Evolutionary conservation across 805 yeast species (phyloP), one percentile per base, ranked within the genome.

Genomic region (Ogataea degrootiae): DNA sequence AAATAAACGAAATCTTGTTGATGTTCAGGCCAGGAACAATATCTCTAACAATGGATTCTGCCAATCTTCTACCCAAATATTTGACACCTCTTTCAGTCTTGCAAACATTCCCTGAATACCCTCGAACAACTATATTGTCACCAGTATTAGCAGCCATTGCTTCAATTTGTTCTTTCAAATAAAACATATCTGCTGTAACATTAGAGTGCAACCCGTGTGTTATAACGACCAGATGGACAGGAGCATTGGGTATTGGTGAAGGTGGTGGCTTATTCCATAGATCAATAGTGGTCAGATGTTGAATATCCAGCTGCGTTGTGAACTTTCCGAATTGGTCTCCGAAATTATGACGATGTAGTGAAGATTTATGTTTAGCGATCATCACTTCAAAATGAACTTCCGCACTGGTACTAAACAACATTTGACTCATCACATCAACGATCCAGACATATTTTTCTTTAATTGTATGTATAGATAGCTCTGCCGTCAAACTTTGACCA

Each of bases 201-300:
- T 91, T 94, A 1, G 97, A 87, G 59, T 89, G 96, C 23, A 94
- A 75, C 0, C 99, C 99, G 64, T 94, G 99, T 0, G 97, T 89
- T 12, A 91, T 56, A 4, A 94, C 73, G 3, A 92, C 94, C 47
- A 94, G 69, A 70, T 94, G 99, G 14, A 83, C 77, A 0, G 95
- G 94, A 48, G 67, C 64, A 5, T 69, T 58, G 0, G 74, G 68
- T 11, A 45, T 35, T 5, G 29, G 43, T 7, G 40, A 26, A 2
- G 70, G 73, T 1, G 80, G 76, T 0, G 95, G 94, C 36, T 74
- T 61, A 61, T 80, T 77, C 97, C 98, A 94, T 33, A 92, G 60
- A 45, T 81, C 85, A 4, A 74, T 55, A 0, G 96, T 86, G 53
- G 80, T 85, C 52, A 71, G 68, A 47, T 76, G 72, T 26, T 73